A percentile compares a stretch with the other conserved stretches of the same genome.
Conservation (phyloP, 768 basidiomycete species). For the Termitomyces sp. region DNA sequence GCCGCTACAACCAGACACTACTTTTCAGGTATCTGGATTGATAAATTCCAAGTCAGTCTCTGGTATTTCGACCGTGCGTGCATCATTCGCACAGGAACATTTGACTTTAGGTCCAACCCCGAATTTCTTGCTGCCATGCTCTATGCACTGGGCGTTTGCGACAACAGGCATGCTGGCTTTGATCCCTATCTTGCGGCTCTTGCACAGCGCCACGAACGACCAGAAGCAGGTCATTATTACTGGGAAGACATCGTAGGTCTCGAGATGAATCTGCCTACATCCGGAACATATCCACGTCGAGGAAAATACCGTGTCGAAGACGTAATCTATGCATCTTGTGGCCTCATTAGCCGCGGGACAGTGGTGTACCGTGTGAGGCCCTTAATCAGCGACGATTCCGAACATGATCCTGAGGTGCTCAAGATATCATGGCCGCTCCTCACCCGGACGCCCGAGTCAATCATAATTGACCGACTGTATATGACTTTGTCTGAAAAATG, state of each 20-base stretch:
- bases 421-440: background rate
- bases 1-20: constrained; percentile 14
- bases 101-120: constrained; percentile 17
- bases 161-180: constrained; percentile 12
- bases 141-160: constrained; percentile 6
- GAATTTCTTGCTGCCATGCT: constrained; percentile 18
- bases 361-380: no score
- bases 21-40: constrained; percentile 19
- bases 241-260: no score
- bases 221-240: no score
- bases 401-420: no score
- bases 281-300: no score
- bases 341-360: constrained; percentile 18
- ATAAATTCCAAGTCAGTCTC: constrained; percentile 15
- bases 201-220: background rate
- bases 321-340: constrained; percentile 10
- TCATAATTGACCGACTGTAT: no score
- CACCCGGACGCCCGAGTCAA: background rate
- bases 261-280: no score
- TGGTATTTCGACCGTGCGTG: constrained; percentile 26
- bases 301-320: background rate
- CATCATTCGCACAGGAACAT: constrained; percentile 11
- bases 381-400: no score
- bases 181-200: background rate
- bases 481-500: no score